phyloP scores from a whole-genome alignment of 257 asterid species.

The Solanum stenotomum region DNA sequence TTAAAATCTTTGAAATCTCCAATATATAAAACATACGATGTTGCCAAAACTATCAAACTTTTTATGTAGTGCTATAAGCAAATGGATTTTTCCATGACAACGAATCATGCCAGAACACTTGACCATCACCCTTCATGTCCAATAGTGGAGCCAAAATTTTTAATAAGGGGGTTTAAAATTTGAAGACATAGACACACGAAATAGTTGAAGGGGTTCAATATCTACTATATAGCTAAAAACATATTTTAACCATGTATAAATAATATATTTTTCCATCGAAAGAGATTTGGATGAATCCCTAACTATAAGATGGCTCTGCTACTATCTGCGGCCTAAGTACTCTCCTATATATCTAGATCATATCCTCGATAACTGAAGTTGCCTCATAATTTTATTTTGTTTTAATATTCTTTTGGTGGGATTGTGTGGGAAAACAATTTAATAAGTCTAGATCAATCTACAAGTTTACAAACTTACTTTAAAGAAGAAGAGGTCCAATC shows the following conservation, averaged over 20 bases:
- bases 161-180: too few relatives aligned
- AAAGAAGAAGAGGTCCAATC: neutral
- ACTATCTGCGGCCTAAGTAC: neutral
- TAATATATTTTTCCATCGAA: too few relatives aligned
- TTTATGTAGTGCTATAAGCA: neutral
- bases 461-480: neutral
- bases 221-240: too few relatives aligned
- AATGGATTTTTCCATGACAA: neutral
- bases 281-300: too few relatives aligned
- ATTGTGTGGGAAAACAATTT: neutral
- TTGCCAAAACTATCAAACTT: neutral
- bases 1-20: neutral
- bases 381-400: neutral
- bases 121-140: neutral
- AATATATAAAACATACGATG: too few relatives aligned
- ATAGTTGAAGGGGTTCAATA: too few relatives aligned
- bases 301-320: too few relatives aligned
- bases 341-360: neutral
- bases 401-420: neutral
- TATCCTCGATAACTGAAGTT: neutral
- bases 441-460: neutral
- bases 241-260: too few relatives aligned
- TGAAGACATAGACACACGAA: too few relatives aligned
- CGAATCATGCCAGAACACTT: neutral
- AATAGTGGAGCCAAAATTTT: too few relatives aligned